Conservation (phyloP, 805 yeast genomes). For the Yarrowia sp. region DNA sequence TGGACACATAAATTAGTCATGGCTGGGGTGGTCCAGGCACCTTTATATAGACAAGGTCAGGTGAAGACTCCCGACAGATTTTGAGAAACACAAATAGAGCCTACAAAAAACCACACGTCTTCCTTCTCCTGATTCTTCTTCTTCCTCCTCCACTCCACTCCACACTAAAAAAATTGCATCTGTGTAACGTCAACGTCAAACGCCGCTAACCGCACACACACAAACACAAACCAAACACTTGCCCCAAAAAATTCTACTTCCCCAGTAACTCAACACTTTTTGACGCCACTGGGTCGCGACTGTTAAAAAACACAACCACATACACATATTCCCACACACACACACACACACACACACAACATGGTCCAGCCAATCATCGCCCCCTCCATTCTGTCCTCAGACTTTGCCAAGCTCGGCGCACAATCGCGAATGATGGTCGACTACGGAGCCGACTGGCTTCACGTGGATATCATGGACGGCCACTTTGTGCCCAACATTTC, state of each 20-base stretch:
- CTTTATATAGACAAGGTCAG: conserved; percentile 10
- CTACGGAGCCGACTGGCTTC: conserved; percentile 94
- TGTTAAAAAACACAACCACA: background rate
- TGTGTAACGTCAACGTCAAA: conserved; percentile 9
- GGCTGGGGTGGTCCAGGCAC: conserved; percentile 12
- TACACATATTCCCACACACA: background rate
- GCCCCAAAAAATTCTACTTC: no score
- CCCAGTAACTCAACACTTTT: background rate
- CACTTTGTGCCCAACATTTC: conserved; percentile 97
- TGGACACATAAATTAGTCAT: conserved; percentile 14
- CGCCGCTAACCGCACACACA: conserved; percentile 2
- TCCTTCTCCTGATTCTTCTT: background rate
- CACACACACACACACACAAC: conserved; percentile 8
- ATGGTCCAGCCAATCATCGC: conserved; percentile 61
- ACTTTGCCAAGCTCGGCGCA: conserved; percentile 86
- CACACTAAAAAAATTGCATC: background rate
- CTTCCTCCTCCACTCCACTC: background rate
- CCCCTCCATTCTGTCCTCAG: conserved; percentile 88
- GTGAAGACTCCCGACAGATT: background rate
- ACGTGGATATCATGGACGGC: conserved; percentile 98
- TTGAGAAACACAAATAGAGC: no score
- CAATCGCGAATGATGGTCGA: conserved; percentile 83
- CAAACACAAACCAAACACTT: background rate
- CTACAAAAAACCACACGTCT: background rate
- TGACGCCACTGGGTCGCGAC: background rate